Evolutionary conservation across 768 basidiomycete genomes (phyloP).

Genomic region (Sporobolomyces phaffii): DNA sequence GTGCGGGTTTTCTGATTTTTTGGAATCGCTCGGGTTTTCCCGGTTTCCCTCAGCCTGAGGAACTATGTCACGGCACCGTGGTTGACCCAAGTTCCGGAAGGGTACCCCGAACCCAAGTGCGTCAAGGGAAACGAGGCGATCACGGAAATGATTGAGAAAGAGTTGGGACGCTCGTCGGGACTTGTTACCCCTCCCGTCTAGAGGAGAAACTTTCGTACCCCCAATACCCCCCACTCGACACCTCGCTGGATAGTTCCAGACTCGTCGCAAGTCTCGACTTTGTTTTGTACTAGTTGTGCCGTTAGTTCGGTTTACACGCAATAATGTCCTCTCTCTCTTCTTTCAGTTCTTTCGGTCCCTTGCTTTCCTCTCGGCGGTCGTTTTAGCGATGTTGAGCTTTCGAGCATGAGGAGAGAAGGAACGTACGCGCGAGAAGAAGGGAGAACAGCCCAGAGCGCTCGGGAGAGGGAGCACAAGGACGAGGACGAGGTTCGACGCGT

Average conservation of each 20-base stretch:
- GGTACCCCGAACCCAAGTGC: background rate
- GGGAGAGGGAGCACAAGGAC: no score
- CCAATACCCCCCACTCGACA: background rate
- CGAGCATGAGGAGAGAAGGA: background rate
- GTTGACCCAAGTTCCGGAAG: constrained; percentile 24
- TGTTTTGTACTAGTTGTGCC: background rate
- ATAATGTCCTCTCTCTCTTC: background rate
- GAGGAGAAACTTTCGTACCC: background rate
- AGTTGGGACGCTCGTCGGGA: background rate
- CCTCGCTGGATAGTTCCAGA: background rate
- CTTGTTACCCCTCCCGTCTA: constrained; percentile 2
- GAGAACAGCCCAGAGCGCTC: no score
- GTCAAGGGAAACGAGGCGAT: constrained; percentile 4
- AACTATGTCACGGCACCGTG: constrained; percentile 42
- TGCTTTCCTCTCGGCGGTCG: no score
- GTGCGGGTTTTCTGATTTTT: background rate
- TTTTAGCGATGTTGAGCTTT: background rate
- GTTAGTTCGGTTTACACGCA: constrained; percentile 1
- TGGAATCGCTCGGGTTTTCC: background rate
- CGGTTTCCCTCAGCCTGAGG: constrained; percentile 25
- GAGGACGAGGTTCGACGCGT: no score
- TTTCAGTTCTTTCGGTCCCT: background rate
- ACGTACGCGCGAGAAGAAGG: background rate
- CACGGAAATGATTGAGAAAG: background rate
- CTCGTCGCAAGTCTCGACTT: background rate